Conservation (phyloP, 495 filamentous ascomycete genomes). For the Penicillium silybi region DNA sequence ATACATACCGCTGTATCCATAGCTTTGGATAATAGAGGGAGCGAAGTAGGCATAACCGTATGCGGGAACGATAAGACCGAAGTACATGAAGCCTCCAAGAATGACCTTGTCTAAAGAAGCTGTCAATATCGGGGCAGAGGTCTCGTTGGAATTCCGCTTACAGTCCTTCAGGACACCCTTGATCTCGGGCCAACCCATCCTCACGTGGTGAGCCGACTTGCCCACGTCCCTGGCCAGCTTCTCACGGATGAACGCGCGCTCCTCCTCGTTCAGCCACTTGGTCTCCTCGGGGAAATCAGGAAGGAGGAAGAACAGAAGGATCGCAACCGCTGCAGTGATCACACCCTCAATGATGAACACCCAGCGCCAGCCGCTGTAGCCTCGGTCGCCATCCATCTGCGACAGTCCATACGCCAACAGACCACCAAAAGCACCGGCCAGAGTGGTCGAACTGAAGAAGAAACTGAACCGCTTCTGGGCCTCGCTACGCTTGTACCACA, state of each 20-base stretch:
- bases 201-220: slow-evolving; percentile 60
- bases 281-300: slow-evolving; percentile 67
- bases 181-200: slow-evolving; percentile 61
- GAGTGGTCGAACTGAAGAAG: slow-evolving; percentile 79
- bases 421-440: slow-evolving; percentile 86
- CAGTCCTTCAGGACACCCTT: slow-evolving; percentile 70
- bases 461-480: slow-evolving; percentile 86
- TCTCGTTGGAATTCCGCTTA: slow-evolving; percentile 28
- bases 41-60: slow-evolving; percentile 80
- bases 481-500: slow-evolving; percentile 87
- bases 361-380: slow-evolving; percentile 87
- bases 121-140: neutral
- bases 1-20: slow-evolving; percentile 50
- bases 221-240: slow-evolving; percentile 78
- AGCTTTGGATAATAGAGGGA: slow-evolving; percentile 68
- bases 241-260: slow-evolving; percentile 67
- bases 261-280: slow-evolving; percentile 65
- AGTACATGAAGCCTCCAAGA: slow-evolving; percentile 85
- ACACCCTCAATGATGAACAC: slow-evolving; percentile 68
- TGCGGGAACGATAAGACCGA: slow-evolving; percentile 74
- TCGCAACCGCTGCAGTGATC: slow-evolving; percentile 66
- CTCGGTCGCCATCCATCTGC: slow-evolving; percentile 61
- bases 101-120: slow-evolving; percentile 53
- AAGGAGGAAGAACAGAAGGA: slow-evolving; percentile 74
- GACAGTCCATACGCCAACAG: slow-evolving; percentile 79